Conservation (phyloP, 345 rosid genomes). For the Crucihimalaya himalaica region DNA sequence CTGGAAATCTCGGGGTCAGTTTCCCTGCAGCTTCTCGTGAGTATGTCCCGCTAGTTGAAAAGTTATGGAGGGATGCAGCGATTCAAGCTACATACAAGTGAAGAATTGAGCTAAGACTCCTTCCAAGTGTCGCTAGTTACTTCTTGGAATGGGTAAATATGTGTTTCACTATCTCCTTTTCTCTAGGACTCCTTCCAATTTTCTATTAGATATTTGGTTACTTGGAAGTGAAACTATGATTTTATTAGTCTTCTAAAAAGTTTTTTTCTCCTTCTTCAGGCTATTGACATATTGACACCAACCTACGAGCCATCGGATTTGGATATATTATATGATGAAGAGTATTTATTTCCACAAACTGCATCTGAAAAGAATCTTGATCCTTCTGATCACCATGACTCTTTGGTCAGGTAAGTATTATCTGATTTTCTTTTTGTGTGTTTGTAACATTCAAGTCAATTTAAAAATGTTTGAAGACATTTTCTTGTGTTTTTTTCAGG, state of each 20-base stretch:
- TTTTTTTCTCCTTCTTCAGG: constrained; percentile 47
- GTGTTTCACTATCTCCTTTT: constrained; percentile 28
- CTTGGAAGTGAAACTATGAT: background rate
- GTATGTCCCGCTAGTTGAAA: constrained; percentile 92
- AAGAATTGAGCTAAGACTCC: constrained; percentile 71
- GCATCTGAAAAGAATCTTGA: constrained; percentile 56
- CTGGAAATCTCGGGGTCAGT: constrained; percentile 80
- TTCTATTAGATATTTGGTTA: background rate
- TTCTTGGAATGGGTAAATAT: constrained; percentile 80
- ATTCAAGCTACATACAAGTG: constrained; percentile 82
- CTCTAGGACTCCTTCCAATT: no score
- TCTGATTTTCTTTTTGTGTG: background rate
- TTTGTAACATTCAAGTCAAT: background rate
- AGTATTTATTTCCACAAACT: constrained; percentile 80
- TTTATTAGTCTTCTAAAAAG: constrained; percentile 2
- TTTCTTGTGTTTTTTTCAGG: constrained; percentile 43
- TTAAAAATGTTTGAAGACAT: background rate
- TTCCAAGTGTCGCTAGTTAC: constrained; percentile 83
- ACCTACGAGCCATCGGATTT: constrained; percentile 95
- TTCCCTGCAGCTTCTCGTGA: constrained; percentile 98
- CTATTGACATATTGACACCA: constrained; percentile 64
- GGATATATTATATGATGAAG: constrained; percentile 94
- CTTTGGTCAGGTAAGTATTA: constrained; percentile 67
- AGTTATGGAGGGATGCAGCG: constrained; percentile 86
- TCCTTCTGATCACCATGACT: constrained; percentile 66